Evolutionary conservation across 352 stramenopile species (phyloP), one percentile per base, ranked within the genome.

Genomic region (Phytophthora megakarya): DNA sequence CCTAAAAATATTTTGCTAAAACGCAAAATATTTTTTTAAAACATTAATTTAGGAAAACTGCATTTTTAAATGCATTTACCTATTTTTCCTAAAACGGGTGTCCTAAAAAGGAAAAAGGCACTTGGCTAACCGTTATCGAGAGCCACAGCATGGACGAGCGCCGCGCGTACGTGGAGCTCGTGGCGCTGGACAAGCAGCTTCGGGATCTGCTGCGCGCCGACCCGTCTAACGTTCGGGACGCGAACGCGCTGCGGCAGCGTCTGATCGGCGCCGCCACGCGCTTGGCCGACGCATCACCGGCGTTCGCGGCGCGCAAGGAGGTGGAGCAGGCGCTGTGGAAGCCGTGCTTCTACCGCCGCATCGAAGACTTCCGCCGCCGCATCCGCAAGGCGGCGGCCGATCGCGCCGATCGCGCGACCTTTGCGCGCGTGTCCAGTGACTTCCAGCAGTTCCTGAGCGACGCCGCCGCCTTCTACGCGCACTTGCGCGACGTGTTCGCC

Each of bases 321-420:
- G 70, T 92, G 15, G 86, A 95, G 55, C 81, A 90, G 47, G 83
- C 83, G 56, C 75, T 97, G 28, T 97, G 90, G 90, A 97, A 97
- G 64, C 88, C 81, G 16, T 97, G 89, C 65, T 96, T 96, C 59
- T 97, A 97, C 67, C 93, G 93, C 56, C 81, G 88, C 65, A 97
- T 97, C 51, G 90, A 94, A 54, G 84, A 93, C 56, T 97, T 97
- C 51, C 88, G 89, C 9, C 85, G 81, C 9, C 83, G 84, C 53
- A 92, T 96, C 43, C 86, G 88, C 65, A 95, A 95, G n/a, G 70
- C 84, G 6, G 83, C 86, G 16, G 79, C 82, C 9, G 89, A 96
- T 49, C 81, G 80, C 26, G 74, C 67, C 37, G 69, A 94, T 16
- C 86, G 86, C 22, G 86, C 90, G 49, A 86, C 92, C 59, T 96